Percentiles rank a stretch among this genome's conserved stretches.
phyloP scores from a whole-genome alignment of 768 basidiomycete genomes.

The Lactarius tabidus region DNA sequence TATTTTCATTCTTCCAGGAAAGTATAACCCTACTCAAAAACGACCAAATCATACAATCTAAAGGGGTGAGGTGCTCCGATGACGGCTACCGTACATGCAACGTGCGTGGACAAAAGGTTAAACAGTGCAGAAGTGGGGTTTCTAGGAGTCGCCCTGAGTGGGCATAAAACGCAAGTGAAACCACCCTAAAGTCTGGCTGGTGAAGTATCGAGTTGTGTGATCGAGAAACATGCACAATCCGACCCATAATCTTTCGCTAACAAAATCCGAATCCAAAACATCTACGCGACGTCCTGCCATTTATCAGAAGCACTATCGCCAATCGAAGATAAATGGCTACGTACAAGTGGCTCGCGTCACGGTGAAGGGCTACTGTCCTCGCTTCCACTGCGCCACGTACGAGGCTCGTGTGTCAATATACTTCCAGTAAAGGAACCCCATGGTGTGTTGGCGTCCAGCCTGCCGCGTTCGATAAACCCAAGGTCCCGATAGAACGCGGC shows the following conservation, averaged over 20 bases:
- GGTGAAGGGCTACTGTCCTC: neutral
- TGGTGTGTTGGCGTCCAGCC: constrained; percentile 1
- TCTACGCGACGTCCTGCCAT: neutral
- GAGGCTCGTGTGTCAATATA: constrained; percentile 2
- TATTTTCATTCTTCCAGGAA: too few relatives aligned
- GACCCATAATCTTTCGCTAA: neutral
- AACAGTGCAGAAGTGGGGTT: neutral
- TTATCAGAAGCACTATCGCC: neutral
- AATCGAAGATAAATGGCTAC: neutral
- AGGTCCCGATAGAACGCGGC: constrained; percentile 6
- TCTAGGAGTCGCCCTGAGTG: too few relatives aligned
- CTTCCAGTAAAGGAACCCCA: constrained; percentile 8
- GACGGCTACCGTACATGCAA: neutral
- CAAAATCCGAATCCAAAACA: neutral
- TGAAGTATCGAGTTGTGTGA: too few relatives aligned
- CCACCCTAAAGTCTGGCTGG: neutral
- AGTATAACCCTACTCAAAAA: too few relatives aligned
- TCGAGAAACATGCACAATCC: neutral
- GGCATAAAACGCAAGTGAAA: too few relatives aligned
- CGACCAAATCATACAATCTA: too few relatives aligned
- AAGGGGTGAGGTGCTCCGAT: neutral
- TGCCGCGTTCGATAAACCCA: constrained; percentile 5
- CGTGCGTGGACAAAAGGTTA: neutral
- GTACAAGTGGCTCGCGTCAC: neutral
- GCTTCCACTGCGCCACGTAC: neutral